Percentiles rank a stretch among this genome's conserved stretches.
These are phyloP conservation scores for Pseudogymnoascus sp. DNA, from an alignment of 2,329 filamentous ascomycete species.

Conservation along the genomic window DNA sequence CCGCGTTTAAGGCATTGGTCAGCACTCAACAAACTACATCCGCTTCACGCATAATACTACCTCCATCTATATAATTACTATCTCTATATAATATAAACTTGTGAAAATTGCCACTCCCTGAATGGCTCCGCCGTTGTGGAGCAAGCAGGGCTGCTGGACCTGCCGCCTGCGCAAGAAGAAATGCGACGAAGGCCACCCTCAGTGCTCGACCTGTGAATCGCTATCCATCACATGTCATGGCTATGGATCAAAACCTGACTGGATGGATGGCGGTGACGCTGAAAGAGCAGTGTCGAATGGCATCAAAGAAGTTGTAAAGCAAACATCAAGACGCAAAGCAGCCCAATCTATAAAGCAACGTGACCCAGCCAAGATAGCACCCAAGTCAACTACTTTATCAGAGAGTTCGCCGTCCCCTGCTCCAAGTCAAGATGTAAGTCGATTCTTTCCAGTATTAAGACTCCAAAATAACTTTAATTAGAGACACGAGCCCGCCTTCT, in stretches of 20 bases:
- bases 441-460: not conserved
- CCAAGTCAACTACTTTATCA: slow-evolving; percentile 13
- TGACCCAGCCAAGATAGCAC: slow-evolving; percentile 16
- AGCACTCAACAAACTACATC: not conserved
- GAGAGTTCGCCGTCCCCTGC: slow-evolving; percentile 13
- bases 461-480: not conserved
- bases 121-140: slow-evolving; percentile 21
- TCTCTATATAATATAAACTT: not conserved
- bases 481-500: slow-evolving; percentile 9
- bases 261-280: slow-evolving; percentile 26
- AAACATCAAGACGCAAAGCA: slow-evolving; percentile 41
- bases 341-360: slow-evolving; percentile 21
- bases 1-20: not conserved
- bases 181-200: slow-evolving; percentile 55
- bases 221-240: slow-evolving; percentile 54
- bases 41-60: not conserved
- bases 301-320: slow-evolving; percentile 48
- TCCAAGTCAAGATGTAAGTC: slow-evolving; percentile 9
- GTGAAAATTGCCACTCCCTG: not conserved
- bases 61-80: not conserved
- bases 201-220: slow-evolving; percentile 54
- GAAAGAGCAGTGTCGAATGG: slow-evolving; percentile 43
- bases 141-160: slow-evolving; percentile 51
- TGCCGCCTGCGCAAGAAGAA: slow-evolving; percentile 60
- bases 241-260: slow-evolving; percentile 33